phyloP scores from a whole-genome alignment of 495 filamentous ascomycete species.

The Penicillium cosmopolitanum region DNA sequence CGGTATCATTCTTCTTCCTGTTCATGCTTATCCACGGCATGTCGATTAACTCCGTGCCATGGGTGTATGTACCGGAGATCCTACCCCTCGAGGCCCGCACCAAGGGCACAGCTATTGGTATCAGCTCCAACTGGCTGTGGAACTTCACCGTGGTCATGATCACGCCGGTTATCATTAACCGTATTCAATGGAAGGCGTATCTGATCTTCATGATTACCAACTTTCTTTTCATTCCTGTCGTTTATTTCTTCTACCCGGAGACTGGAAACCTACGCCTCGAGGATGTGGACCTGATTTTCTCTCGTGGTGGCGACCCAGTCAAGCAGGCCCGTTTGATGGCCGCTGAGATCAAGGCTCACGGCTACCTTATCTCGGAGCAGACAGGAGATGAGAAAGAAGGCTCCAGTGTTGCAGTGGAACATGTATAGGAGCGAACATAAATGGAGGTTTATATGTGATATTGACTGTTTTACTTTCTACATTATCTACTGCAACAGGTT shows the following conservation, averaged over 20 bases:
- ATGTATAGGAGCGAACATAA: constrained; percentile 1
- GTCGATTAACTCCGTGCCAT: constrained; percentile 51
- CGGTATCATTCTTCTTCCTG: constrained; percentile 55
- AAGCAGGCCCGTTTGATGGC: constrained; percentile 20
- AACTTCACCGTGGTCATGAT: constrained; percentile 65
- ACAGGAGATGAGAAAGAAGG: constrained; percentile 12
- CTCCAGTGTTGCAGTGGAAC: constrained; percentile 14
- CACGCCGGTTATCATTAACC: constrained; percentile 58
- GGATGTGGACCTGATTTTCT: constrained; percentile 40
- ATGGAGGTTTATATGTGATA: constrained; percentile 3
- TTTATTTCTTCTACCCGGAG: constrained; percentile 51
- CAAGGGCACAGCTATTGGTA: constrained; percentile 46
- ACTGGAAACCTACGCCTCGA: constrained; percentile 50
- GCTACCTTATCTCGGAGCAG: constrained; percentile 12
- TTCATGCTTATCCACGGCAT: constrained; percentile 55
- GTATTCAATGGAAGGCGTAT: constrained; percentile 61
- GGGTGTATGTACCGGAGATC: constrained; percentile 52
- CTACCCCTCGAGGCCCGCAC: constrained; percentile 46
- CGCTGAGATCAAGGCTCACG: constrained; percentile 21
- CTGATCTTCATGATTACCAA: constrained; percentile 65
- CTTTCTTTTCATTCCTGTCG: constrained; percentile 45
- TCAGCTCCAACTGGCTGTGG: constrained; percentile 50
- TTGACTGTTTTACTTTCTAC: background rate
- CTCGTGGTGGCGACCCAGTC: constrained; percentile 24
- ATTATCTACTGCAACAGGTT: background rate